These are phyloP conservation scores for Auriscalpium orientale DNA, from an alignment of 768 basidiomycete species.

Conservation along the genomic window DNA sequence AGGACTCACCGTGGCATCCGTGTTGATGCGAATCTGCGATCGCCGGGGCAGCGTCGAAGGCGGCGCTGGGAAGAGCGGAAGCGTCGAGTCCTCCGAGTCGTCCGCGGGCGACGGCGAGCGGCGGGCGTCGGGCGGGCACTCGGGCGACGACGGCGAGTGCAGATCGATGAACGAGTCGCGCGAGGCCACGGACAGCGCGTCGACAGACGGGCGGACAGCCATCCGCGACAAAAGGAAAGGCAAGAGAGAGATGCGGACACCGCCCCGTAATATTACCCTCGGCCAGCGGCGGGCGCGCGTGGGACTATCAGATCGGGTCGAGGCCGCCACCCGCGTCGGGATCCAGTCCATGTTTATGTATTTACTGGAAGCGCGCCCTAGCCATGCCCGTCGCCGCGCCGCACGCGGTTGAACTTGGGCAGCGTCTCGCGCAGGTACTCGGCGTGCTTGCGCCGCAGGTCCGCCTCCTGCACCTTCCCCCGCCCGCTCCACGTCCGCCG, in stretches of 20 bases:
- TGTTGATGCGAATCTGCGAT: neutral
- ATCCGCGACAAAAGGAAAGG: neutral
- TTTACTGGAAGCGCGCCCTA: too few species aligned
- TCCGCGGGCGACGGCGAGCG: constrained; percentile 5
- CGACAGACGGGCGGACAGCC: too few species aligned
- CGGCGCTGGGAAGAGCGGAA: neutral
- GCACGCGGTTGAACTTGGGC: constrained; percentile 77
- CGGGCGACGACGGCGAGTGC: constrained; percentile 24
- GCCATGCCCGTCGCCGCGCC: constrained; percentile 12
- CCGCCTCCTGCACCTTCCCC: constrained; percentile 76
- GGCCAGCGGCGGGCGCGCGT: neutral
- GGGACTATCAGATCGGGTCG: neutral
- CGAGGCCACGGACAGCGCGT: constrained; percentile 1
- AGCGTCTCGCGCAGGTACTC: constrained; percentile 91
- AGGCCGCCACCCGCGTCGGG: too few species aligned
- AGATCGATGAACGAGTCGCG: constrained; percentile 43
- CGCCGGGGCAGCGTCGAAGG: neutral
- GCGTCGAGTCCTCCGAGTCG: neutral
- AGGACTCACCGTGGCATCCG: neutral
- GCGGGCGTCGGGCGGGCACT: constrained; percentile 6
- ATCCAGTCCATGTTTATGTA: too few species aligned
- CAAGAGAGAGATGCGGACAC: neutral
- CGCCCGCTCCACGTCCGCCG: constrained; percentile 80
- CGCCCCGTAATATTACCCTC: neutral
- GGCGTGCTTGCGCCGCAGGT: constrained; percentile 78